These are phyloP conservation scores for Sclerotinia nivalis DNA, from an alignment of 2,329 filamentous ascomycete genomes.

Conservation along the genomic window DNA sequence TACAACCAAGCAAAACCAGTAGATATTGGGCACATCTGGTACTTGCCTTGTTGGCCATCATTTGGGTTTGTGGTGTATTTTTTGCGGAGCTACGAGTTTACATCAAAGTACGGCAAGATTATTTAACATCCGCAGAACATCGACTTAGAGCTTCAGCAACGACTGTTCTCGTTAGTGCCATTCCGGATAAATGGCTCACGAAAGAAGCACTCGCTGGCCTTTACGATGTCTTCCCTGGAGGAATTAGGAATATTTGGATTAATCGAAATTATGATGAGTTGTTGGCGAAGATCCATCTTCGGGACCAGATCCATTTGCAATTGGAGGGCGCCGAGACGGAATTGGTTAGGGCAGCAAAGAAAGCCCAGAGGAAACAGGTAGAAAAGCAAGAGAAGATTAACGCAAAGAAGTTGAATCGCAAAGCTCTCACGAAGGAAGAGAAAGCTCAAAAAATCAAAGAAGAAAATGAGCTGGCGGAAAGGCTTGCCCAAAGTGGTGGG, in stretches of 20 bases:
- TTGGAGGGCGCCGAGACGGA: constrained; percentile 84
- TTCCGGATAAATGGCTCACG: constrained; percentile 87
- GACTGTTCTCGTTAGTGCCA: constrained; percentile 88
- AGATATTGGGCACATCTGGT: constrained; percentile 83
- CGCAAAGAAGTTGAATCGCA: constrained; percentile 51
- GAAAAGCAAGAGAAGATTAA: constrained; percentile 45
- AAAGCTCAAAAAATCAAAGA: constrained; percentile 40
- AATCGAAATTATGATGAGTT: constrained; percentile 86
- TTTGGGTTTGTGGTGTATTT: constrained; percentile 85
- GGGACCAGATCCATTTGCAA: constrained; percentile 67
- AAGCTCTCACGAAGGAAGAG: constrained; percentile 36
- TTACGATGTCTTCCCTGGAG: constrained; percentile 95
- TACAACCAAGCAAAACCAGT: constrained; percentile 20
- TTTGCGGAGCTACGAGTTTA: constrained; percentile 85
- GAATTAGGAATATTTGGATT: constrained; percentile 94
- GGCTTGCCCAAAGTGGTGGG: constrained; percentile 51
- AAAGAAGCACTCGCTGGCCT: constrained; percentile 78
- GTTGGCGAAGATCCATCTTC: constrained; percentile 76
- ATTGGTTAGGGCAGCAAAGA: constrained; percentile 77
- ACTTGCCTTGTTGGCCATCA: constrained; percentile 73
- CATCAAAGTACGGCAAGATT: constrained; percentile 90
- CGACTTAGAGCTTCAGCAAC: constrained; percentile 91
- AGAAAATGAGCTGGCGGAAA: constrained; percentile 46
- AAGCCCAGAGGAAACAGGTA: constrained; percentile 68
- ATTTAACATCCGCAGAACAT: constrained; percentile 91